Evolutionary conservation across 2,329 filamentous ascomycete genomes (phyloP).

Genomic region (Alternaria ethzedia): DNA sequence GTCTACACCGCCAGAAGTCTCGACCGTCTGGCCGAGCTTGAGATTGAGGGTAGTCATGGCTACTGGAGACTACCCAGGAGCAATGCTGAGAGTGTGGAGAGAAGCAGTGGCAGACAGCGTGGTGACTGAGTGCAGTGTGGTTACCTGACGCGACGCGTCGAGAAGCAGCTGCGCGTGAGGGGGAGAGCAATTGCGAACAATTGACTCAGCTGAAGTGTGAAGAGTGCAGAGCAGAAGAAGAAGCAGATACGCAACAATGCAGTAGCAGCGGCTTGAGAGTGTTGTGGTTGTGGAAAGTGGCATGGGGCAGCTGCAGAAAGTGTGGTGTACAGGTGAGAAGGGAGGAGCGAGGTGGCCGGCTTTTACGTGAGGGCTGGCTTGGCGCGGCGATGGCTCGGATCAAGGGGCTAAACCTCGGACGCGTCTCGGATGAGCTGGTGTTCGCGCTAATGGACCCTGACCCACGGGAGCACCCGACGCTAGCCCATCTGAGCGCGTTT

Average conservation of each 20-base stretch:
- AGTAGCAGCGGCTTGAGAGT: constrained; percentile 1
- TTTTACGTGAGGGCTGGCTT: constrained; percentile 1
- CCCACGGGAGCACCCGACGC: not conserved
- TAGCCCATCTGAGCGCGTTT: not conserved
- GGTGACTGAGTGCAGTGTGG: not conserved
- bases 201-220: constrained; percentile 8
- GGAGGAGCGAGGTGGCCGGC: constrained; percentile 2
- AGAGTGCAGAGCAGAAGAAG: constrained; percentile 11
- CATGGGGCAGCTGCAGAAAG: constrained; percentile 7
- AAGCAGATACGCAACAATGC: constrained; percentile 5
- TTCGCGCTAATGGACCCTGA: not conserved
- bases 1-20: constrained; percentile 77
- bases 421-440: constrained; percentile 7
- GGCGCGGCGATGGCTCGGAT: constrained; percentile 9
- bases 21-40: constrained; percentile 72
- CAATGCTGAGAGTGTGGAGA: not conserved
- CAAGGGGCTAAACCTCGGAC: not conserved
- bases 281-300: constrained; percentile 3
- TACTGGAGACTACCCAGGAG: constrained; percentile 6
- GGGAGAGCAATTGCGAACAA: constrained; percentile 9
- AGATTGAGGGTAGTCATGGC: constrained; percentile 38
- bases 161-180: constrained; percentile 1
- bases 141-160: constrained; percentile 20
- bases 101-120: constrained; percentile 1
- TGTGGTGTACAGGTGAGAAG: constrained; percentile 7